Conservation (phyloP, 2,329 filamentous ascomycete species). For the Ilyonectria robusta region DNA sequence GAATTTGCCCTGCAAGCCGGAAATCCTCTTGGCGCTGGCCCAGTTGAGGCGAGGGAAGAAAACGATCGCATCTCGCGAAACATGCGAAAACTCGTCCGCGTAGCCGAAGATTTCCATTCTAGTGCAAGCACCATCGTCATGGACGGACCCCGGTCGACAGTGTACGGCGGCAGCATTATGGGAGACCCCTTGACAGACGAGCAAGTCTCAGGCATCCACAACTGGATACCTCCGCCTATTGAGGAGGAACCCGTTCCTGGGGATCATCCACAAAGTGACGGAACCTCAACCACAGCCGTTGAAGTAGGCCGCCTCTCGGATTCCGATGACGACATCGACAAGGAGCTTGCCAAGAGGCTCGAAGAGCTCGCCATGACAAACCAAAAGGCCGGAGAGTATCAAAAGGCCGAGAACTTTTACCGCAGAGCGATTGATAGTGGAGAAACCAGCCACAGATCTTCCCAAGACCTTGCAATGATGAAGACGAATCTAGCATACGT, state of each 20-base stretch:
- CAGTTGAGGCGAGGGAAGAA: not conserved
- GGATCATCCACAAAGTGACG: not conserved
- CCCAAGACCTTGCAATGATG: slow-evolving; percentile 2
- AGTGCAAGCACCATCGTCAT: slow-evolving; percentile 5
- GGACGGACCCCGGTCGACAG: slow-evolving; percentile 3
- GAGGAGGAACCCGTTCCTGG: not conserved
- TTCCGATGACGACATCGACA: slow-evolving; percentile 8
- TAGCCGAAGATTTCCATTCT: slow-evolving; percentile 10
- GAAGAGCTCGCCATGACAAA: slow-evolving; percentile 2
- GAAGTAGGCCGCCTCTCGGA: not conserved
- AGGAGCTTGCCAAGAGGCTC: not conserved
- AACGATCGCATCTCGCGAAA: not conserved
- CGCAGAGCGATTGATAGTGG: slow-evolving; percentile 11
- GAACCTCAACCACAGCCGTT: not conserved
- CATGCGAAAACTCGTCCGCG: not conserved
- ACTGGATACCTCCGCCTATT: slow-evolving; percentile 5
- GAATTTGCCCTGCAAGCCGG: slow-evolving; percentile 4
- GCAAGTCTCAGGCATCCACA: slow-evolving; percentile 3
- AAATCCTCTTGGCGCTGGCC: too few relatives aligned
- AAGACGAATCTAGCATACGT: not conserved
- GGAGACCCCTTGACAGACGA: slow-evolving; percentile 9
- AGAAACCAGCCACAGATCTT: not conserved
- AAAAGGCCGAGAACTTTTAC: slow-evolving; percentile 11
- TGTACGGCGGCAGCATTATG: not conserved
- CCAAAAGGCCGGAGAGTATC: slow-evolving; percentile 1